phyloP scores from a whole-genome alignment of 129 eudicot species.

The Flaveria sonorensis region DNA sequence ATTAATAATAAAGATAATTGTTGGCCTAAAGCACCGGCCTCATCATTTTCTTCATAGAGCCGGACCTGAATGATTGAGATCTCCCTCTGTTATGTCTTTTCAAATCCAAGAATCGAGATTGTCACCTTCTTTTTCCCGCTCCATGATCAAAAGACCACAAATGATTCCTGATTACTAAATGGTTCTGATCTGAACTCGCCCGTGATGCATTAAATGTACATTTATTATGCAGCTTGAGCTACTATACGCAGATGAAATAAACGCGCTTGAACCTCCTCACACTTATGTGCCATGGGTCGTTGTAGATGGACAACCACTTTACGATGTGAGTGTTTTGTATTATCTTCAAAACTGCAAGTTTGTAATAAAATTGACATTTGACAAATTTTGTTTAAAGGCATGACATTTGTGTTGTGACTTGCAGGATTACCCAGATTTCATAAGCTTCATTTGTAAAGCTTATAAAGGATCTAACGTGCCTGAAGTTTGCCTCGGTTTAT shows the following conservation, averaged over 20 bases:
- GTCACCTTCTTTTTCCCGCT: neutral
- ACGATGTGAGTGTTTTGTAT: conserved; percentile 57
- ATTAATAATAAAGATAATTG: no score
- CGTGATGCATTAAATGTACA: neutral
- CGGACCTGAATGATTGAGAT: neutral
- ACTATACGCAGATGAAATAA: conserved; percentile 67
- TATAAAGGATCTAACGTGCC: conserved; percentile 68
- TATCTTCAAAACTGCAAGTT: neutral
- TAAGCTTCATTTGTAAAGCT: conserved; percentile 68
- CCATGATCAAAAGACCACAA: neutral
- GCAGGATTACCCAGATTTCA: conserved; percentile 67
- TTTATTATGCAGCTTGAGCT: conserved; percentile 62
- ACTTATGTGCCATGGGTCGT: conserved; percentile 88
- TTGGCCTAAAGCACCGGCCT: no score
- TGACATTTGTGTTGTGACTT: conserved; percentile 1
- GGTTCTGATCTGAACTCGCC: neutral
- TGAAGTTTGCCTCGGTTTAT: conserved; percentile 49
- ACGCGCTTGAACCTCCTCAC: conserved; percentile 84
- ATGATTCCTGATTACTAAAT: neutral
- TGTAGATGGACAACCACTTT: conserved; percentile 80
- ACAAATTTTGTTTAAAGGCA: neutral
- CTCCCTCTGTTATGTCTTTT: neutral
- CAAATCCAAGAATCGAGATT: no score
- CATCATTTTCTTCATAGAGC: no score
- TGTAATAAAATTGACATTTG: neutral